Evolutionary conservation across 2,329 filamentous ascomycete genomes (phyloP), one percentile per base, ranked within the genome.

Genomic region (Epicoccum nigrum): DNA sequence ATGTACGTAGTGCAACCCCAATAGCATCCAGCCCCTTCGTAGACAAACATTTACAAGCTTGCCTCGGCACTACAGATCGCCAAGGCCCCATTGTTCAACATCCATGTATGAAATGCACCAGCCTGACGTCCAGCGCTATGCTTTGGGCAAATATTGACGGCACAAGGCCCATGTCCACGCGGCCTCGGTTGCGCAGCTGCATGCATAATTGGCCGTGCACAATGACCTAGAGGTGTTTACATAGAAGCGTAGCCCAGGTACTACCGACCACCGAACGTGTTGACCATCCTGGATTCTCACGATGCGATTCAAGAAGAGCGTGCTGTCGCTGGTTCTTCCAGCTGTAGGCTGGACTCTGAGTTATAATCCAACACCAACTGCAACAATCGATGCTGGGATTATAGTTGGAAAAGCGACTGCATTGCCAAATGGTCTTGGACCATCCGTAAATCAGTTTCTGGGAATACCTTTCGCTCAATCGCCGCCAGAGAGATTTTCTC

Each of bases 401-500:
- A 13, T 71, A 1, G 31, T 69, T 4, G 67, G 68, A 11, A 70
- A 60, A 6, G 53, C 63, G 0, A 69, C 66, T 7, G 48, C 60
- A 3, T 64, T 63, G 12, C 56, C 65, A 0, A 51, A 56, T 6
- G 55, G 58, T 15, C 16, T 60, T 2, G 57, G 50, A 21, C 52
- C 52, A 13, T 47, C 38, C 7, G 65, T 70, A 2, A 65, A 70
- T 42, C 60, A 70, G 28, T 70, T 68, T 31, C 56, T 70, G 5
- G 68, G 68, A 5, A 59, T 70, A 1, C 68, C 67, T 0, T 71
- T 68, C 37, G 67, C 62, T 7, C 30, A 58, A 9, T 62, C 63
- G n/a, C 57, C 65, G 5, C 67, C 68, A 3, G 50, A 58, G 27
- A 60, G 65, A 11, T 70, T 68, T 40, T 51, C 60, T 3, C 56